Base-by-base conservation (phyloP, 2,329 filamentous ascomycete species). In the Coniochaeta ligniaria region DNA sequence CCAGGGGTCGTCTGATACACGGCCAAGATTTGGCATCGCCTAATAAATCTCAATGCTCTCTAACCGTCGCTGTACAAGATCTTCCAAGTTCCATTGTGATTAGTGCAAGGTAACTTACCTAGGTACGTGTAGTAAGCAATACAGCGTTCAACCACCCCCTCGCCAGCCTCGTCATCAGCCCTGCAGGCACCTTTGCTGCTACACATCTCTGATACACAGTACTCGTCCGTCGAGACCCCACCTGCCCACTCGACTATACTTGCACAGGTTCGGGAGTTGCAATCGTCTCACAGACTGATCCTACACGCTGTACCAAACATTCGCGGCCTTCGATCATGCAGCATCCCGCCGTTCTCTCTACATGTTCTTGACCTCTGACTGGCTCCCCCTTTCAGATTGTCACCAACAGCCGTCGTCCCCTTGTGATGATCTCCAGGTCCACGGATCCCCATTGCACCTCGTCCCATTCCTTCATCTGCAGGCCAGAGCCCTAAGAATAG, bases 1-100 rank as follows among this genome's bases (percentile, higher is more conserved):
- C 68, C 72, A 69, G 70, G 72, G 71, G 70, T 64, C 61, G 67
- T 71, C 70, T 71, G 66, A 66, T 67, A 74, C 71, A 72, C 66
- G 67, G 60, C 63, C 62, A 66, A 71, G 70, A 69, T 68, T 66
- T 26, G 59, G 28, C 28, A 31, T 31, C 28, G 9, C 28, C 17
- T 36, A 5, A 36, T 5, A 36, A 36, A 9, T 14, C 35, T n/a
- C 38, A 41, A 41, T 41, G 16, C 38, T 41, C 38, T 41, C n/a
- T n/a, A 41, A 20, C 38, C 17, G 35, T 36, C 12, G 35, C 35
- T 36, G 8, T 36, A 36, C 16, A 41, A n/a, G 3, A n/a, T n/a
- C 16, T 41, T 36, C 28, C 28, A 31, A n/a, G n/a, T n/a, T n/a
- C n/a, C n/a, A n/a, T n/a, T 14, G 7, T 36, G 35, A 36, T 36